Evolutionary conservation across 306 rosid genomes (phyloP).

Genomic region (Castanea mollissima): DNA sequence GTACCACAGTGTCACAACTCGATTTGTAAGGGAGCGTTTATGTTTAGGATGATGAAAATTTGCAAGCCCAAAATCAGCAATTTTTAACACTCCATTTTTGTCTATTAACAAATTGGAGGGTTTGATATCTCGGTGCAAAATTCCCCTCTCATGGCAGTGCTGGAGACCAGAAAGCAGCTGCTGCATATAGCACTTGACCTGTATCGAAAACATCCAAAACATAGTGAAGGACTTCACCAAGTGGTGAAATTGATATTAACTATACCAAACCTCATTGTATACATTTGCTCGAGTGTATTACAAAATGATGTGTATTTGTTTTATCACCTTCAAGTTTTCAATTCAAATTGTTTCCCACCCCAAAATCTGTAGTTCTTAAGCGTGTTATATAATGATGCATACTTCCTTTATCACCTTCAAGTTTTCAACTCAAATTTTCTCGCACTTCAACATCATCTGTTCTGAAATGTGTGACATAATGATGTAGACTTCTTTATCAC

Average conservation of each 20-base stretch:
- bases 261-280: neutral
- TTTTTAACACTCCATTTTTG: conserved; percentile 55
- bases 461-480: neutral
- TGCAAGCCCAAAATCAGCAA: conserved; percentile 89
- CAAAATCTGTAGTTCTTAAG: neutral
- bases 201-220: conserved; percentile 16
- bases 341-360: neutral
- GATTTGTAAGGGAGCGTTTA: conserved; percentile 50
- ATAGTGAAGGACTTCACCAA: neutral
- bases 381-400: neutral
- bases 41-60: conserved; percentile 39
- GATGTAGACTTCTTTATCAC: neutral
- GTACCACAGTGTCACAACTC: conserved; percentile 92
- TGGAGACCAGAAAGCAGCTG: conserved; percentile 74
- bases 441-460: neutral
- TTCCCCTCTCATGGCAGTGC: conserved; percentile 62
- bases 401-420: neutral
- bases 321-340: neutral
- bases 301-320: neutral
- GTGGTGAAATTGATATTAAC: neutral
- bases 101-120: conserved; percentile 79
- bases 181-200: conserved; percentile 78
- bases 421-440: neutral
- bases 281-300: neutral
- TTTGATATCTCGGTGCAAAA: conserved; percentile 70